phyloP scores from a whole-genome alignment of 495 filamentous ascomycete genomes.

The Cladorrhinum samala region DNA sequence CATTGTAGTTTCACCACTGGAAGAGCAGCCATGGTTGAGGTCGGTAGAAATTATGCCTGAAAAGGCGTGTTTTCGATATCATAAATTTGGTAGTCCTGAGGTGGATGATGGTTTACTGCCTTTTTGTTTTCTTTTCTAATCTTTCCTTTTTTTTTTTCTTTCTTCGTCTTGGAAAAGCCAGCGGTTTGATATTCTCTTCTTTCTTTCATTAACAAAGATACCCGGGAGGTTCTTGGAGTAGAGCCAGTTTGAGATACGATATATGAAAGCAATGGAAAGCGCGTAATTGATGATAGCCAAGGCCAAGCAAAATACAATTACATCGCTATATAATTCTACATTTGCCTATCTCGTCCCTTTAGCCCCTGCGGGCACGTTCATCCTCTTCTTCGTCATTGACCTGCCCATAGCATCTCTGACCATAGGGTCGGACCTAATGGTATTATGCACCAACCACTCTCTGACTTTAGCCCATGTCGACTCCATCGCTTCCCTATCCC shows the following conservation, averaged over 20 bases:
- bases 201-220: background rate
- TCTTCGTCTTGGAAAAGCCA: too few species aligned
- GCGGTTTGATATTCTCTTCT: background rate
- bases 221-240: background rate
- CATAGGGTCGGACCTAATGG: constrained; percentile 64
- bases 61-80: background rate
- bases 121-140: background rate
- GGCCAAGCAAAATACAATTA: too few species aligned
- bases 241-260: background rate
- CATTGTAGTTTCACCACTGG: constrained; percentile 34
- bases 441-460: constrained; percentile 72
- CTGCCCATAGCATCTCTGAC: constrained; percentile 67
- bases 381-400: constrained; percentile 52
- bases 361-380: constrained; percentile 50
- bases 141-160: background rate
- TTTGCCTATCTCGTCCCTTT: constrained; percentile 47
- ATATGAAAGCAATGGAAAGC: background rate
- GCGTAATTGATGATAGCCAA: too few species aligned
- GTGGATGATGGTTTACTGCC: background rate
- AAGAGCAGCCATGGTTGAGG: constrained; percentile 22
- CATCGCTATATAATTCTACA: too few species aligned
- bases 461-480: constrained; percentile 60
- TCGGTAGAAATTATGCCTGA: constrained; percentile 37
- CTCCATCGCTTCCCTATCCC: constrained; percentile 55
- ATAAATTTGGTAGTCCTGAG: too few species aligned